Base-by-base conservation (phyloP, 73 alveolate genomes). In the Paramecium octaurelia region DNA sequence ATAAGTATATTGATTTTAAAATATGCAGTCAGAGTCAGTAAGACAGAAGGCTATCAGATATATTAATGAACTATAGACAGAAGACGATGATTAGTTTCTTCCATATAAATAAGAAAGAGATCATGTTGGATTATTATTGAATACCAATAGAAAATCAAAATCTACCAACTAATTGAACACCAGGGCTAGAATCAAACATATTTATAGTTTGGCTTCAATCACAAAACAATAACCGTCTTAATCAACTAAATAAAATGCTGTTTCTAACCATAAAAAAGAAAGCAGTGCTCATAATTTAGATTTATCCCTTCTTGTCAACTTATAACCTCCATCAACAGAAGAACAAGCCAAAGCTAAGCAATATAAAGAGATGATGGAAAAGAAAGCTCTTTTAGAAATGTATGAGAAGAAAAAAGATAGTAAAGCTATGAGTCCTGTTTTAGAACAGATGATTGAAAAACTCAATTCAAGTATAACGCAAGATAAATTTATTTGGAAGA, bases 401-500 rank as follows among this genome's bases (percentile, higher is more conserved):
- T 24, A 31, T 23, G 43, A 80, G 10, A 20, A 48, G n/a, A 80
- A 80, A 80, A 23, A 48, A 46, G 75, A 48, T 10, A 44, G 54
- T 80, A 46, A 29, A 29, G 88, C 20, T 8, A 46, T 42, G n/a
- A 48, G 57, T 44, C 91, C 87, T 36, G 57, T 12, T 73, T 73
- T 73, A 35, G 57, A 34, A 36, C 35, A 34, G 46, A 36, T 73
- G 21, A 73, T 73, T n/a, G 59, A 73, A 43, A 73, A 73, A 36
- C 38, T 73, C 16, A 36, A 73, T 21, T 34, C 40, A 4, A 40
- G 59, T 73, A 73, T 73, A 4, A 21, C 36, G 6, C 2, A 80
- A 43, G 75, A 80, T 48, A 80, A 80, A 42, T 80, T 80, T 48
- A 5, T 12, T n/a, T 80, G 91, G 91, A 80, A 80, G 16, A 80